Evolutionary conservation across 208 protist species (phyloP), one percentile per base, ranked within the genome.

Genomic region (Leptomonas seymouri): DNA sequence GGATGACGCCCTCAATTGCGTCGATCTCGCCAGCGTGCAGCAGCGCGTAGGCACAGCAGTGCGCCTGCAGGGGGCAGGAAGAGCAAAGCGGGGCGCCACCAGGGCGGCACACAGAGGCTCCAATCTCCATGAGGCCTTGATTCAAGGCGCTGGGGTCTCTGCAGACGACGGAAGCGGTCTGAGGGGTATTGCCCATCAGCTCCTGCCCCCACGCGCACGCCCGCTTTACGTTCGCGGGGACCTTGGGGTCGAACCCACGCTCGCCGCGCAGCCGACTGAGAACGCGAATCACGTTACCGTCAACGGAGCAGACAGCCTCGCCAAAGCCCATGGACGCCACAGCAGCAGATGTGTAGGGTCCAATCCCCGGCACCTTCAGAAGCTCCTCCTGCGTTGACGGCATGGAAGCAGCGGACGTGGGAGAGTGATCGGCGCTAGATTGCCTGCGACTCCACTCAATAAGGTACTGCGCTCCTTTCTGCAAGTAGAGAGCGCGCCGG

Each of bases 41-140:
- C 14, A 81, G 46, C 27, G 63, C 56, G 59, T 78, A 80, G 3
- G 91, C 82, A 5, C 75, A 48, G 71, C 94, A 97, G 67, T 76
- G 68, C 6, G 18, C 6, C 30, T 74, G 72, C 23, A 98, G 34
- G 7, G 92, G 93, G 64, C 92, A 97, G 42, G 75, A 41, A 15
- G 30, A 69, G 71, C 95, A 97, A 27, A 91, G 61, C 14, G 91
- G 89, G 21, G 73, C 64, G 9, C 81, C 87, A 30, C 60, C 68
- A 7, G 96, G 94, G 5, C 82, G 89, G 72, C 96, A 98, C 4
- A 98, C 74, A 0, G 77, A 65, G 21, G 87, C 83, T 27, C 96
- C 97, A n/a, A 98, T 27, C 63, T 98, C 94, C 93, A 98, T 98
- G 14, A 98, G 60, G 5, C 94, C 91, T 71, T 98, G 94, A 71